A percentile compares a stretch with the other conserved stretches of the same genome.
Evolutionary conservation across 306 rosid genomes (phyloP).

Genomic region (Canavalia ensiformis): DNA sequence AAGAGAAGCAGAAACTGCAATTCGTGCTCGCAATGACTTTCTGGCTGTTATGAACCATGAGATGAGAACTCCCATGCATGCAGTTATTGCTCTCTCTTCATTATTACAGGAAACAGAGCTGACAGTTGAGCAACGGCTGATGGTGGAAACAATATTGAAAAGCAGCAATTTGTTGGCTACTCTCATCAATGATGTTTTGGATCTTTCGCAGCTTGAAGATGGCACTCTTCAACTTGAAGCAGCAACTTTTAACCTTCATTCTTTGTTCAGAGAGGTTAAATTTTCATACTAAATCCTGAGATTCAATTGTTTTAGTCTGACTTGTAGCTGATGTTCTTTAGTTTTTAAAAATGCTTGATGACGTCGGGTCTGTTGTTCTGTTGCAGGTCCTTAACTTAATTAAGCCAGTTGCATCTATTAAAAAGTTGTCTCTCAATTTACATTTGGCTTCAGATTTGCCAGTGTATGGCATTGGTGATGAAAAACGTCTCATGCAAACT

Average conservation of each 20-base stretch:
- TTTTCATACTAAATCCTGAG: slow-evolving; percentile 10
- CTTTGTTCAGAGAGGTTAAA: slow-evolving; percentile 82
- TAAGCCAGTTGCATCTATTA: slow-evolving; percentile 88
- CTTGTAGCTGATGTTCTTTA: slow-evolving; percentile 36
- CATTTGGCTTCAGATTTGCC: slow-evolving; percentile 85
- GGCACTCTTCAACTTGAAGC: slow-evolving; percentile 94
- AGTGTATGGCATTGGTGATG: slow-evolving; percentile 76
- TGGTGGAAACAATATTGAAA: slow-evolving; percentile 92
- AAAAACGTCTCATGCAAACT: slow-evolving; percentile 90
- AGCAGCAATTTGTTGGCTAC: slow-evolving; percentile 96
- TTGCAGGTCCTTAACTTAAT: slow-evolving; percentile 88
- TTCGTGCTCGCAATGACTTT: slow-evolving; percentile 97
- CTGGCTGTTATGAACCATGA: slow-evolving; percentile 99
- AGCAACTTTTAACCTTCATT: slow-evolving; percentile 80
- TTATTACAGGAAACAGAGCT: slow-evolving; percentile 92
- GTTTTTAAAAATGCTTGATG: slow-evolving; percentile 44
- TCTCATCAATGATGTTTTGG: slow-evolving; percentile 90
- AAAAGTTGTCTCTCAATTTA: slow-evolving; percentile 72
- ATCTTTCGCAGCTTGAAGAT: slow-evolving; percentile 97
- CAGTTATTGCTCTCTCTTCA: slow-evolving; percentile 96
- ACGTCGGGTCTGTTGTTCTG: slow-evolving; percentile 41
- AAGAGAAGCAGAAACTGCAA: slow-evolving; percentile 99
- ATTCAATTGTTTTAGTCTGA: slow-evolving; percentile 7
- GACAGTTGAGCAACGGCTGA: slow-evolving; percentile 94
- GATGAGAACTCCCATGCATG: slow-evolving; percentile 99